Base-by-base conservation (phyloP, 768 basidiomycete species). In the Clathrus columnatus region DNA sequence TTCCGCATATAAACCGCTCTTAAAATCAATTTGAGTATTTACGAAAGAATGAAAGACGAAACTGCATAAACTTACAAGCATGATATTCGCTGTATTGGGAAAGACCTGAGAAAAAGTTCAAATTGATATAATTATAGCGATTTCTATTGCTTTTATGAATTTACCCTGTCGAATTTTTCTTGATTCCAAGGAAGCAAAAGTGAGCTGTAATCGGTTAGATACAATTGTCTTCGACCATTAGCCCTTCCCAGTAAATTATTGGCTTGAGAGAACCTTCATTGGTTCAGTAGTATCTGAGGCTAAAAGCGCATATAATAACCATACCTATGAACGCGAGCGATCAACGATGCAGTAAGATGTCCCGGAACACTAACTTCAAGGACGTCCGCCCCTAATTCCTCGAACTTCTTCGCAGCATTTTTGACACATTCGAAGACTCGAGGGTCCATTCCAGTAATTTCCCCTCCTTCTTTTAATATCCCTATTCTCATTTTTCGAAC, bases 361-460 rank as follows among this genome's bases (percentile, higher is more conserved):
- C 69, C 63, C 0, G 75, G 74, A 4, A 73, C 64, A 17, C 72
- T 73, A 1, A 76, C 67, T 36, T 74, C 72, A 20, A 69, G 63
- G 0, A 76, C 70, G 8, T 64, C 66, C 0, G 74, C 75, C 11
- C 75, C 74, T 7, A 76, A 64, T 1, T 61, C 63, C 46, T 57
- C 57, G 43, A 74, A 74, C 46, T 69, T 59, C 53, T 60, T 59
- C 10, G 69, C 69, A 4, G 74, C 72, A 5, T 52, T 59, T 28
- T 61, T 61, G 6, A 75, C 70, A 44, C 68, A 68, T 29, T 64
- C 62, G 6, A 61, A 63, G 2, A 77, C 71, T 2, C 66, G 60
- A 11, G 67, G 66, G 49, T 73, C 72, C 53, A 74, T 62, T 1
- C 60, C 61, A 7, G 61, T 63, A 48, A 70, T 65, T 20, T 61